Evolutionary conservation across 495 filamentous ascomycete genomes (phyloP).

Genomic region (Xylaria scruposa): DNA sequence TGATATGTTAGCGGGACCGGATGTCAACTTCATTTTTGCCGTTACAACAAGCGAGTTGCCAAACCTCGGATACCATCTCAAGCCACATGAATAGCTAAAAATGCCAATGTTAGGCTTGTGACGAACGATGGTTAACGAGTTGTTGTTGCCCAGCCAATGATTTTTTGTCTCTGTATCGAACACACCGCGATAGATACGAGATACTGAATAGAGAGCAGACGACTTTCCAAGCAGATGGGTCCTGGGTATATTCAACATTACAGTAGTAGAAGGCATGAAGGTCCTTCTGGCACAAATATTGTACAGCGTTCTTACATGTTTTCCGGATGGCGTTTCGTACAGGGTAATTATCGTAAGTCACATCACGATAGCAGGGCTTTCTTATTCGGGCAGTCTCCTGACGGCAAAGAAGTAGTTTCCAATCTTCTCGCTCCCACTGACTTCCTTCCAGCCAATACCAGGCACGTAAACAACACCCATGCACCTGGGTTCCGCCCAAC

Average conservation of each 20-base stretch:
- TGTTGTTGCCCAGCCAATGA: neutral
- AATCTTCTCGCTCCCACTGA: slow-evolving; percentile 78
- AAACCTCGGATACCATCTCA: neutral
- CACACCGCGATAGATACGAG: neutral
- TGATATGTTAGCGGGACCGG: neutral
- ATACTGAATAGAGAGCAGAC: neutral
- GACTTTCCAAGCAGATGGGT: neutral
- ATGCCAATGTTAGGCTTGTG: neutral
- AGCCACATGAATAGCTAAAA: too few species aligned
- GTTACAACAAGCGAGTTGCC: neutral
- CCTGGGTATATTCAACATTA: slow-evolving; percentile 12
- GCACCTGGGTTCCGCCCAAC: slow-evolving; percentile 59
- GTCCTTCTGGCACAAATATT: neutral
- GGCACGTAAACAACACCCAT: slow-evolving; percentile 93
- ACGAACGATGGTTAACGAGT: too few species aligned
- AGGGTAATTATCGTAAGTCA: neutral
- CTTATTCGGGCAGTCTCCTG: slow-evolving; percentile 52
- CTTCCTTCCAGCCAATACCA: slow-evolving; percentile 88
- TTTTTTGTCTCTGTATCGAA: neutral
- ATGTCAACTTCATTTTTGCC: neutral
- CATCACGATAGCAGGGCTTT: neutral
- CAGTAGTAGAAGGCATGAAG: neutral
- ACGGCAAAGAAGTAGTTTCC: slow-evolving; percentile 98
- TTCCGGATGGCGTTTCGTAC: neutral
- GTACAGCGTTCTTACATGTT: slow-evolving; percentile 4